Percentiles rank a stretch among this genome's conserved stretches.
Conservation (phyloP, 345 rosid species). For the Viola odorata region DNA sequence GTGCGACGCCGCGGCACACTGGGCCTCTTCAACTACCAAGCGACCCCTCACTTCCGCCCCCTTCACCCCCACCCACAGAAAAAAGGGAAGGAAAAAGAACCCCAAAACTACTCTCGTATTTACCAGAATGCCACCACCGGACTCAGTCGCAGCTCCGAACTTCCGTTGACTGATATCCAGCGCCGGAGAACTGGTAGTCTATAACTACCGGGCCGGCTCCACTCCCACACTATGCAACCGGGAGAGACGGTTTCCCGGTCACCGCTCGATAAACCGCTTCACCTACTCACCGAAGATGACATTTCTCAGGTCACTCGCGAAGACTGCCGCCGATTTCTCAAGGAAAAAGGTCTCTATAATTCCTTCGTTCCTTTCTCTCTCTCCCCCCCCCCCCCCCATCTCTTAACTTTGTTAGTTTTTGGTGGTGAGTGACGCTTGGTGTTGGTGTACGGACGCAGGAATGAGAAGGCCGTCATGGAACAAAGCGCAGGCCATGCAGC, state of each 20-base stretch:
- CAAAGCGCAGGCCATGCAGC: conserved; percentile 54
- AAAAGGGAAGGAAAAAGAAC: too few species aligned
- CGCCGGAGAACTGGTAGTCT: too few species aligned
- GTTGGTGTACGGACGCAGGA: conserved; percentile 18
- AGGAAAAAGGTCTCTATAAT: conserved; percentile 53
- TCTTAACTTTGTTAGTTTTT: neutral
- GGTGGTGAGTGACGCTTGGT: neutral
- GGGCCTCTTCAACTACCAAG: neutral
- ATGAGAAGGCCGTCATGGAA: conserved; percentile 54
- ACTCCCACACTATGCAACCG: conserved; percentile 10
- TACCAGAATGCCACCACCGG: conserved; percentile 14
- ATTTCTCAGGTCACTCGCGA: conserved; percentile 96
- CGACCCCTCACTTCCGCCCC: conserved; percentile 3
- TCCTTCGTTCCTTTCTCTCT: neutral
- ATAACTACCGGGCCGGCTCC: too few species aligned
- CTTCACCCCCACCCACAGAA: neutral
- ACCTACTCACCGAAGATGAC: conserved; percentile 77
- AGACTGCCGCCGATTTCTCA: conserved; percentile 89
- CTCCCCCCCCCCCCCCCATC: too few species aligned
- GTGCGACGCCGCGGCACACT: conserved; percentile 10
- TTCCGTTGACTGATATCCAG: too few species aligned
- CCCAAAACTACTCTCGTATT: conserved; percentile 6
- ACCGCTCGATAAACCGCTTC: conserved; percentile 69
- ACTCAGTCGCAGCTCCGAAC: too few species aligned
- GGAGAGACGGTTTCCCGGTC: conserved; percentile 24